phyloP scores from a whole-genome alignment of 257 asterid genomes.

The Nicotiana benthamiana region DNA sequence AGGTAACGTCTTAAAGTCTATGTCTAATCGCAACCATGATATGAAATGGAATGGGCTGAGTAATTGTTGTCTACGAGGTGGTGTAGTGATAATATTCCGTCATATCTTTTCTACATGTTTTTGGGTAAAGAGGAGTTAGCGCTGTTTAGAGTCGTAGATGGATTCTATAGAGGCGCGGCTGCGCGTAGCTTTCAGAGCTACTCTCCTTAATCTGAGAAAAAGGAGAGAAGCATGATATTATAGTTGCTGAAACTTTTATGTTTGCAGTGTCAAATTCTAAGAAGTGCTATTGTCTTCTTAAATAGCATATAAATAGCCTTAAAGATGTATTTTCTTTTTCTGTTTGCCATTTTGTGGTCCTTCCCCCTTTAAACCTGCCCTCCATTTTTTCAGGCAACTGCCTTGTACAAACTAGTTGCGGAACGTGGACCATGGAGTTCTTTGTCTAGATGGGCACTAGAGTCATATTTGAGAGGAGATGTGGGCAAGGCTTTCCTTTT shows the following conservation, averaged over 20 bases:
- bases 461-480: conserved; percentile 89
- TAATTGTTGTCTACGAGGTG: background rate
- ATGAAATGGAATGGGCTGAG: background rate
- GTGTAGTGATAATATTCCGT: background rate
- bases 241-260: background rate
- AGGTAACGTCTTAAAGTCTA: background rate
- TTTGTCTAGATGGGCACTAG: conserved; percentile 95
- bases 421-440: conserved; percentile 99
- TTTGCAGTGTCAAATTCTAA: background rate
- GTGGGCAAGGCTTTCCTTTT: conserved; percentile 78
- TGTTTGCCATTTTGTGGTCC: background rate
- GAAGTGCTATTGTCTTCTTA: background rate
- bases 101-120: background rate
- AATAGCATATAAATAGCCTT: background rate
- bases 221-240: background rate
- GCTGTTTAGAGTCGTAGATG: background rate
- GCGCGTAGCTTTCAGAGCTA: background rate
- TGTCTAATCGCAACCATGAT: background rate
- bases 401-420: conserved; percentile 82
- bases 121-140: background rate
- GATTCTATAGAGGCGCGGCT: background rate
- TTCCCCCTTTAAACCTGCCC: background rate
- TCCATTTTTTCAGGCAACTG: conserved; percentile 60
- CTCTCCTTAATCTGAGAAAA: background rate
- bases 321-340: background rate